These are phyloP conservation scores for Zygoascus meyerae DNA, from an alignment of 1,139 yeast genomes.

Conservation along the genomic window DNA sequence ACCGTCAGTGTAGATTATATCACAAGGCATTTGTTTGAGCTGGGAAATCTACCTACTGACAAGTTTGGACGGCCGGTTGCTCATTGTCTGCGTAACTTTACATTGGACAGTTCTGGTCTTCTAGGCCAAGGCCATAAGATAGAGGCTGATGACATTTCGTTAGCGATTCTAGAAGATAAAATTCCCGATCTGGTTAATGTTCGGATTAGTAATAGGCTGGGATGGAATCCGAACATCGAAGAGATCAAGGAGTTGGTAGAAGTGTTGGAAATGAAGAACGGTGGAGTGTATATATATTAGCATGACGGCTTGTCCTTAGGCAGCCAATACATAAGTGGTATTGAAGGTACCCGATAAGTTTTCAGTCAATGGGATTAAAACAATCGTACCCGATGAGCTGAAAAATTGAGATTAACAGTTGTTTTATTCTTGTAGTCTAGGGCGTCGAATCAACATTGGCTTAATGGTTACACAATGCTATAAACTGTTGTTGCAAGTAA, in stretches of 20 bases:
- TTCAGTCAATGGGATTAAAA: no score
- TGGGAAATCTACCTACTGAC: conserved; percentile 27
- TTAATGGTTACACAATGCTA: no score
- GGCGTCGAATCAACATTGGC: no score
- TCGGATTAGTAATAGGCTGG: conserved; percentile 67
- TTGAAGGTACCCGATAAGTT: no score
- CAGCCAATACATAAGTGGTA: no score
- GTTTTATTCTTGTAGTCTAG: no score
- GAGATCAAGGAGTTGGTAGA: conserved; percentile 57
- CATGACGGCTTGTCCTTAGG: not conserved
- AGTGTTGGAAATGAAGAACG: conserved; percentile 31
- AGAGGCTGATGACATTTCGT: conserved; percentile 81
- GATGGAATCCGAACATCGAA: conserved; percentile 79
- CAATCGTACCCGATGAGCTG: no score
- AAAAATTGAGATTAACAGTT: not conserved
- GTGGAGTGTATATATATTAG: conserved; percentile 31
- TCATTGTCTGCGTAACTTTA: conserved; percentile 60
- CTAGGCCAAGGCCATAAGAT: conserved; percentile 78
- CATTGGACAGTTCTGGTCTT: conserved; percentile 81
- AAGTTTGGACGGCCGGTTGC: conserved; percentile 22
- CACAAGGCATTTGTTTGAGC: conserved; percentile 40
- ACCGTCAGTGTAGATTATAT: conserved; percentile 80
- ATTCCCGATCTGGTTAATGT: conserved; percentile 61
- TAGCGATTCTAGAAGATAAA: conserved; percentile 75
- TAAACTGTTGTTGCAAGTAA: no score